Base-by-base conservation (phyloP, 495 filamentous ascomycete genomes). In the Lasiosphaeriaceae sp. region DNA sequence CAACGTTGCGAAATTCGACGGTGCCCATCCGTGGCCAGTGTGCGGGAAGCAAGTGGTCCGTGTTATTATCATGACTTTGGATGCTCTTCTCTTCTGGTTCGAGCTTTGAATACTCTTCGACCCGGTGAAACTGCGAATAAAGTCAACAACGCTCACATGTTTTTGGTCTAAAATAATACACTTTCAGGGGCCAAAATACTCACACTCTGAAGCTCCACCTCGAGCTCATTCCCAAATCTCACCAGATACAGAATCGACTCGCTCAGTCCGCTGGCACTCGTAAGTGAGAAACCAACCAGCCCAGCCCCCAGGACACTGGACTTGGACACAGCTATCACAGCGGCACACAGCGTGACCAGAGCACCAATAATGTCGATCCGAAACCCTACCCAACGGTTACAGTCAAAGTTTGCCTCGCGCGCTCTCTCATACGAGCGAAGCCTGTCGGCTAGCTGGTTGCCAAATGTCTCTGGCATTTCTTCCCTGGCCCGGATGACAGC, bases 341-440 rank as follows among this genome's bases (percentile, higher is more conserved):
- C 77, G 0, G 77, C 78, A 11, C 67, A 68, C 4, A 76, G 68
- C 19, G 72, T 72, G 14, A 80, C 75, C 2, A 75, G 57, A 7
- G 78, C 75, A 1, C 77, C 76, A 55, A 76, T 71, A 62, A 78
- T 68, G 57, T 80, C 77, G 16, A 77, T 63, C 20, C 77, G 72
- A 6, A 80, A 66, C 2, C 75, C 69, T 3, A 80, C 73, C 78
- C 78, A 80, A 43, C 77, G 73, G 56, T 80, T 80, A 52, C 72
- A 71, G 60, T 80, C 80, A 53, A 73, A 78, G 17, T 74, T 72
- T 3, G 78, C 69, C 52, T 80, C 76, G 1, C 66, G 63, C 4
- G 74, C 65, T 4, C 68, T 69, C 21, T 70, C 68, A 41, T 71
- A 69, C 0, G 71, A 66, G 5, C 72, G 68, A 29, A 79, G 39